Percentiles rank a stretch among this genome's conserved stretches.
Evolutionary conservation across 495 filamentous ascomycete species (phyloP).

Genomic region (Penicillium steckii): DNA sequence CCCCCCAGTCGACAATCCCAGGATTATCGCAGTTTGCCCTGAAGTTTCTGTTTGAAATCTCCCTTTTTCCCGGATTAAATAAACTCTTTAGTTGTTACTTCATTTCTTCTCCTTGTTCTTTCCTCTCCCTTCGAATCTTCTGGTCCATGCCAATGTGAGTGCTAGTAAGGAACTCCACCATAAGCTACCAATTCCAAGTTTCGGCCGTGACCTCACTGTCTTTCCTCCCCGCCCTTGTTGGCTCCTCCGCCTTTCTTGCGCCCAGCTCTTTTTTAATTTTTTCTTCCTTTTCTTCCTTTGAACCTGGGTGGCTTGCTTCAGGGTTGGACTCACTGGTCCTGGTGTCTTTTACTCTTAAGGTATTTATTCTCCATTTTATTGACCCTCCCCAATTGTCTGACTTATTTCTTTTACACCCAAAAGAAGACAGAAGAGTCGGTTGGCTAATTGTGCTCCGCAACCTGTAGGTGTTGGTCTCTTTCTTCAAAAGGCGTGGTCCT

Average conservation of each 20-base stretch:
- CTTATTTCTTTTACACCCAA: too few species aligned
- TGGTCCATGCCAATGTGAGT: slow-evolving; percentile 16
- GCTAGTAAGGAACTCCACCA: slow-evolving; percentile 25
- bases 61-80: too few species aligned
- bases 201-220: slow-evolving; percentile 12
- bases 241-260: slow-evolving; percentile 5
- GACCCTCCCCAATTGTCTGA: background rate
- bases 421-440: background rate
- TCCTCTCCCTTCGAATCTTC: background rate
- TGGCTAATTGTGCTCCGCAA: slow-evolving; percentile 2
- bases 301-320: background rate
- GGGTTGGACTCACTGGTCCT: background rate
- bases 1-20: background rate
- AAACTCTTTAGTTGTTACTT: background rate
- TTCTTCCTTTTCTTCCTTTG: too few species aligned
- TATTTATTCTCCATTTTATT: background rate
- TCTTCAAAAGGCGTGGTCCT: slow-evolving; percentile 5
- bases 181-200: slow-evolving; percentile 13
- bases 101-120: background rate
- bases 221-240: slow-evolving; percentile 2
- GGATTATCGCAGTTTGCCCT: background rate
- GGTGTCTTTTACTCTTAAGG: background rate
- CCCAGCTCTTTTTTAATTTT: slow-evolving; percentile 1
- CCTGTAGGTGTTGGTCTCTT: background rate
- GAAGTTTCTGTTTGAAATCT: too few species aligned